Evolutionary conservation across 2,329 filamentous ascomycete species (phyloP), one percentile per base, ranked within the genome.

Genomic region (Calonectria naviculata): DNA sequence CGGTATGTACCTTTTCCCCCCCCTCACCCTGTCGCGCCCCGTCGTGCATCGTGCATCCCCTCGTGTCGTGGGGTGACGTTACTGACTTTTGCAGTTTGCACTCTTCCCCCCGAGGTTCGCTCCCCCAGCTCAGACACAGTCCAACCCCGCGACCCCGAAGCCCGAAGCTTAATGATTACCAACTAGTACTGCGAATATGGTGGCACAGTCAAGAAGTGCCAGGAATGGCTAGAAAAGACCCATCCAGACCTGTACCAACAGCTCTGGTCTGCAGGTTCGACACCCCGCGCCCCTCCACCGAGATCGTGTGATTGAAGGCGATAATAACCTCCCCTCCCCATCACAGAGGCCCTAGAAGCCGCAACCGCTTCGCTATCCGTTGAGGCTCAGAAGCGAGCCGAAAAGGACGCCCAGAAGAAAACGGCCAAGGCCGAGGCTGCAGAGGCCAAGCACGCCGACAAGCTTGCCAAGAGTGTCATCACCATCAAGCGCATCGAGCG

Each of bases 131-230:
- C 13, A 52, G 31, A 42, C 47, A 28, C 46, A 72, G 60, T 42
- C 66, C 68, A 52, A 49, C 38, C 54, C 47, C 60, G 38, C 68
- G 62, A 71, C 47, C 60, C 31, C 54, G 52, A 75, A 58, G 71
- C 24, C 68, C 62, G 61, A 66, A 74, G 72, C 76, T 78, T 70
- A 80, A 75, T 75, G 63, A 78, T 71, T 66, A 65, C 71, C 72
- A 80, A 84, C 76, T 85, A 98, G 97, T 99, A 98, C 87, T 99
- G 97, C 88, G 97, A 99, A 86, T 98, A 98, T 84, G 97, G 97
- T 81, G 96, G 95, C 75, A 98, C 95, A 44, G 93, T 93, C 28
- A 98, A 95, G 85, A 99, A 98, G 86, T 99, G 97, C 86, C 93
- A 96, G 84, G 95, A 98, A 83, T 99, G 97, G 97, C 91, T 99